Conservation (phyloP, 2,329 filamentous ascomycete species). For the Neonectria magnoliae region DNA sequence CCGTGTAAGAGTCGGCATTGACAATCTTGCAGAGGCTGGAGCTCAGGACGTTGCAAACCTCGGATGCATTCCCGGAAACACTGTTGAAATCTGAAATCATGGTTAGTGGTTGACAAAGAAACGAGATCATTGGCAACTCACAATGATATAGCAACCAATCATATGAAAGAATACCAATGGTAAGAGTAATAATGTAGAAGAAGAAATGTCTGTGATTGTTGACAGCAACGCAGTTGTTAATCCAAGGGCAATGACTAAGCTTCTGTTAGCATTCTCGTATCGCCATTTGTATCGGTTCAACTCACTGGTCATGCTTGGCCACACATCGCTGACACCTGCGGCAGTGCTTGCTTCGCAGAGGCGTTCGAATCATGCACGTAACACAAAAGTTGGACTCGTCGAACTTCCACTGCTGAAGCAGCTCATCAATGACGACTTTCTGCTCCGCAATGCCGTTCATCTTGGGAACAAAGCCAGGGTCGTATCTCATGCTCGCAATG, state of each 20-base stretch:
- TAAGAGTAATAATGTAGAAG: constrained; percentile 83
- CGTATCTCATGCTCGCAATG: constrained; percentile 81
- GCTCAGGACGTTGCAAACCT: constrained; percentile 79
- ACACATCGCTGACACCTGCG: constrained; percentile 91
- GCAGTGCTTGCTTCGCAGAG: constrained; percentile 95
- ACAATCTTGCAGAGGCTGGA: constrained; percentile 78
- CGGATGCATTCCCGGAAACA: constrained; percentile 62
- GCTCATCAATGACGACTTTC: constrained; percentile 86
- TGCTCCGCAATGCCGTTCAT: constrained; percentile 89
- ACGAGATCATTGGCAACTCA: constrained; percentile 53
- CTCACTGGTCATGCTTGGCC: constrained; percentile 95
- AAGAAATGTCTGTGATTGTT: constrained; percentile 98
- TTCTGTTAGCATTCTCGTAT: constrained; percentile 35
- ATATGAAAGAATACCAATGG: constrained; percentile 77
- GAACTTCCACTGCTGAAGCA: constrained; percentile 87
- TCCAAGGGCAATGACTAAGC: constrained; percentile 92
- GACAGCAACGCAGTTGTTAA: constrained; percentile 93
- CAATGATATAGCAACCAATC: constrained; percentile 78
- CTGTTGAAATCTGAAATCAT: constrained; percentile 67
- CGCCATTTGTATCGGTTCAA: background rate
- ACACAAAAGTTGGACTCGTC: constrained; percentile 96
- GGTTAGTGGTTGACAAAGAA: constrained; percentile 14
- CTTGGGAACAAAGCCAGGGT: constrained; percentile 94
- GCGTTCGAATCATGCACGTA: constrained; percentile 92
- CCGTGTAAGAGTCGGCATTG: constrained; percentile 84